These are phyloP conservation scores for Fusarium hainanense DNA, from an alignment of 2,329 filamentous ascomycete genomes.

Conservation along the genomic window DNA sequence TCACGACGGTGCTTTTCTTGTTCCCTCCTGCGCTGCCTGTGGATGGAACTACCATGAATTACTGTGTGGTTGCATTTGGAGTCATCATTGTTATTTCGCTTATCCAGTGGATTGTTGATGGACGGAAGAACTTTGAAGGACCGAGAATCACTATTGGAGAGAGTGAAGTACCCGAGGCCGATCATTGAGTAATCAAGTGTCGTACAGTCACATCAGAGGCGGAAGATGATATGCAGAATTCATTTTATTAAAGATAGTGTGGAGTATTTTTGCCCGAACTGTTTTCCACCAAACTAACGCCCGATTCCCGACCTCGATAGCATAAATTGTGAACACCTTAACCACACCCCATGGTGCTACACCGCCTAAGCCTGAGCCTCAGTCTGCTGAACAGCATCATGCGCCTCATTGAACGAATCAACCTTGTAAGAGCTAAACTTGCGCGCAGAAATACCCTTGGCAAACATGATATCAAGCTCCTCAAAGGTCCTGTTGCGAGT, in stretches of 20 bases:
- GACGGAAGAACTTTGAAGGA: constrained; percentile 55
- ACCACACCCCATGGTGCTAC: rapidly evolving
- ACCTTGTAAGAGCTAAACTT: constrained; percentile 29
- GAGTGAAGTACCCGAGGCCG: neutral
- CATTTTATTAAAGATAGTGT: neutral
- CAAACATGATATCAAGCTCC: constrained; percentile 65
- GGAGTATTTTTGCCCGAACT: neutral
- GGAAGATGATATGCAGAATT: rapidly evolving
- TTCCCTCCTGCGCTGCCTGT: constrained; percentile 75
- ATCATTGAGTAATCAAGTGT: neutral
- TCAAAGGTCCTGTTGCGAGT: constrained; percentile 62
- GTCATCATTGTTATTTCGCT: constrained; percentile 57
- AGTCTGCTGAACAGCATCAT: neutral
- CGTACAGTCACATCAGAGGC: rapidly evolving
- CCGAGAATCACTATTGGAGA: constrained; percentile 16
- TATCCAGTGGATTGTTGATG: constrained; percentile 59
- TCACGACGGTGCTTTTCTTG: constrained; percentile 78
- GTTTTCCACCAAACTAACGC: neutral
- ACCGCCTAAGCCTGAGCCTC: neutral
- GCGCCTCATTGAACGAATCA: constrained; percentile 14
- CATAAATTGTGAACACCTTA: neutral
- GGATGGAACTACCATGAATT: constrained; percentile 74
- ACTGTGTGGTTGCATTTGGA: constrained; percentile 59
- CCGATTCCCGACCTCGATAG: neutral
- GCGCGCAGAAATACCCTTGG: constrained; percentile 38